These are phyloP conservation scores for Colletotrichum sp. DNA, from an alignment of 2,329 filamentous ascomycete species.

Conservation along the genomic window DNA sequence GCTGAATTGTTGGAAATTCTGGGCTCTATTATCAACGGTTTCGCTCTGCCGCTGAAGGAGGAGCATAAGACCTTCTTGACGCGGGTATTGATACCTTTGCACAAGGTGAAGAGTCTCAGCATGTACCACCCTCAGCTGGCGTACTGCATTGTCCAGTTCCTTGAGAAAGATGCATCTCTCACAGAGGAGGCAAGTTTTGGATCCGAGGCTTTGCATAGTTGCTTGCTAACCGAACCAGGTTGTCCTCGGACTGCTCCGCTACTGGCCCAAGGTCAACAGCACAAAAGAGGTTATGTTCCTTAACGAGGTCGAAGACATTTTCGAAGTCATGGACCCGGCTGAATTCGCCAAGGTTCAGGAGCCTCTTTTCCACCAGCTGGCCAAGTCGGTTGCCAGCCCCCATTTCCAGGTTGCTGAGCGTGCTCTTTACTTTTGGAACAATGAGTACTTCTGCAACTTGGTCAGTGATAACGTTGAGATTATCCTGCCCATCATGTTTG, in stretches of 20 bases:
- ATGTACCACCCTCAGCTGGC: conserved; percentile 99
- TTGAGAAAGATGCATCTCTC: conserved; percentile 95
- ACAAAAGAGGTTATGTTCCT: conserved; percentile 99
- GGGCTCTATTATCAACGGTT: conserved; percentile 98
- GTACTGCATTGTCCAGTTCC: conserved; percentile 98
- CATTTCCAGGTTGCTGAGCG: conserved; percentile 99
- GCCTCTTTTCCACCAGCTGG: conserved; percentile 94
- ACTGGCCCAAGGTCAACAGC: conserved; percentile 99
- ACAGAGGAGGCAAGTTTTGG: conserved; percentile 82
- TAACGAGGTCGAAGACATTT: conserved; percentile 99
- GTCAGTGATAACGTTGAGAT: conserved; percentile 99
- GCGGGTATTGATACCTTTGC: conserved; percentile 86
- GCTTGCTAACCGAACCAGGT: conserved; percentile 61
- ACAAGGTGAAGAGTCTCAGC: conserved; percentile 98
- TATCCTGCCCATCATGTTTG: conserved; percentile 99
- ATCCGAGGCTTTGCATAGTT: background rate
- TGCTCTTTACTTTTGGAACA: conserved; percentile 99
- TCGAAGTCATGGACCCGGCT: conserved; percentile 98
- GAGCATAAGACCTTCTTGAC: conserved; percentile 99
- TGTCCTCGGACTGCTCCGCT: conserved; percentile 90
- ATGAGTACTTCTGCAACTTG: conserved; percentile 99
- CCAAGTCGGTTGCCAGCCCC: conserved; percentile 96
- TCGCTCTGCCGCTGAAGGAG: conserved; percentile 94
- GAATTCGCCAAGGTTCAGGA: conserved; percentile 99
- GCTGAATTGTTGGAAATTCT: conserved; percentile 96